A percentile compares a stretch with the other conserved stretches of the same genome.
These are phyloP conservation scores for Fusarium oxysporum DNA, from an alignment of 2,329 filamentous ascomycete species.

Conservation along the genomic window DNA sequence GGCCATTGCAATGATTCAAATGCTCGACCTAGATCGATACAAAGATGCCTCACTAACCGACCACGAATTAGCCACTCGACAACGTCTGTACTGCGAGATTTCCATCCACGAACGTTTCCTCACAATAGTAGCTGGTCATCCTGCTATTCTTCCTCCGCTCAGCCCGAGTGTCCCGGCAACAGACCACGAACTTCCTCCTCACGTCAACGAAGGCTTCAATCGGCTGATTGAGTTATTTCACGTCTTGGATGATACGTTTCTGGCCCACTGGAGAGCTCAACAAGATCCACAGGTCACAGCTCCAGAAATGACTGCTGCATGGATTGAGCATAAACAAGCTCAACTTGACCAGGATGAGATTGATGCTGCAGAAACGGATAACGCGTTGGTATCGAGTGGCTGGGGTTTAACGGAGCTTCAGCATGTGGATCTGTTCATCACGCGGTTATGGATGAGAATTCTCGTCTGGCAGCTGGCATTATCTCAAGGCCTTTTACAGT, in stretches of 20 bases:
- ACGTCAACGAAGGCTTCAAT: constrained; percentile 53
- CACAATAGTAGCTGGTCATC: constrained; percentile 61
- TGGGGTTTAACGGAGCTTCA: constrained; percentile 52
- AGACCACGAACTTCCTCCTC: constrained; percentile 49
- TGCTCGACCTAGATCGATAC: constrained; percentile 29
- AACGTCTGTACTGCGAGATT: constrained; percentile 66
- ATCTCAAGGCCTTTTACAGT: constrained; percentile 53
- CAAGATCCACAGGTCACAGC: constrained; percentile 32
- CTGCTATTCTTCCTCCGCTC: constrained; percentile 49
- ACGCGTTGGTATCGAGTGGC: constrained; percentile 39
- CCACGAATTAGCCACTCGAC: constrained; percentile 41
- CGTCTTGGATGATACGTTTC: constrained; percentile 53
- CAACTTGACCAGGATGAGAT: constrained; percentile 54
- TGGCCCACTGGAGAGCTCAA: constrained; percentile 53
- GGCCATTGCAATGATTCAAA: constrained; percentile 53
- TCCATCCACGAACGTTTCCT: constrained; percentile 69
- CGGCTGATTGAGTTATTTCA: constrained; percentile 52
- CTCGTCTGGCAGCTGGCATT: constrained; percentile 57
- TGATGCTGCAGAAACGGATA: constrained; percentile 46
- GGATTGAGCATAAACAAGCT: constrained; percentile 56
- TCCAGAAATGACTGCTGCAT: constrained; percentile 49
- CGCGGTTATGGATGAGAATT: constrained; percentile 55
- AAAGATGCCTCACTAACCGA: constrained; percentile 21
- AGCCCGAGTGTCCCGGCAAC: constrained; percentile 41
- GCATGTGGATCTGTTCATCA: constrained; percentile 55